Percentiles rank a stretch among this genome's conserved stretches.
These are phyloP conservation scores for Martensiomyces pterosporus DNA, from an alignment of 192 early-diverging fungal species.

Conservation along the genomic window DNA sequence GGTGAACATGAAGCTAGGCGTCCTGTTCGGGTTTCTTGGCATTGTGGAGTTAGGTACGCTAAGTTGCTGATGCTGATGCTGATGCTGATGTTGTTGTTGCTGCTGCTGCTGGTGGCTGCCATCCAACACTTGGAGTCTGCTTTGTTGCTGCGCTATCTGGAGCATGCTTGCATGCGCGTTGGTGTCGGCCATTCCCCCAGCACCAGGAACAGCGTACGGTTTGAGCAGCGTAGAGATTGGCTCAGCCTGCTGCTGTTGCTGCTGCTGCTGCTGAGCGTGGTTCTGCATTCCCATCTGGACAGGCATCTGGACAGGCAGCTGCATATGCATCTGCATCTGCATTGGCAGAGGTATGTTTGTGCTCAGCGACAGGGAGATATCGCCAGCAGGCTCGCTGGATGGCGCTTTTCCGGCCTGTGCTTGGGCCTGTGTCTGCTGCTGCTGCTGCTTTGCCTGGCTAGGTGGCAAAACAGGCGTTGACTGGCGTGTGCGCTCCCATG, in stretches of 20 bases:
- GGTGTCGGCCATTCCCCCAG: background rate
- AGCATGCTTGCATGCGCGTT: too few species aligned
- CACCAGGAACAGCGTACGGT: conserved; percentile 15
- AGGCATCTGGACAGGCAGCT: conserved; percentile 13
- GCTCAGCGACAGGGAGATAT: conserved; percentile 19
- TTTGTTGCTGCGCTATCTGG: too few species aligned
- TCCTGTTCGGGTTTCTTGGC: background rate
- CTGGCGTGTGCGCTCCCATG: conserved; percentile 48
- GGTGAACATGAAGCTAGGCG: conserved; percentile 36
- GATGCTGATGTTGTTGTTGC: background rate
- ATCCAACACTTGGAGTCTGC: too few species aligned
- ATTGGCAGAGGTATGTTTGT: conserved; percentile 21
- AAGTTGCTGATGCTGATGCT: background rate
- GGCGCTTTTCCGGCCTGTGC: background rate
- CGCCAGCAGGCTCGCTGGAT: conserved; percentile 16
- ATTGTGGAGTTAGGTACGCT: background rate
- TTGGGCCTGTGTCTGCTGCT: background rate
- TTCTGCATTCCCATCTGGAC: too few species aligned
- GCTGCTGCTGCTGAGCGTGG: background rate
- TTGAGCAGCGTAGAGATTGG: conserved; percentile 26
- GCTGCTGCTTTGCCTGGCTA: conserved; percentile 11
- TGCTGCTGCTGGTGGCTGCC: conserved; percentile 15
- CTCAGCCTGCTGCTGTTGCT: conserved; percentile 4
- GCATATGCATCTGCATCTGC: conserved; percentile 49
- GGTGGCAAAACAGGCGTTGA: conserved; percentile 29